Evolutionary conservation across 164 flowering plant species (phyloP).

Genomic region (Kalanchoe fedtschenkoi): DNA sequence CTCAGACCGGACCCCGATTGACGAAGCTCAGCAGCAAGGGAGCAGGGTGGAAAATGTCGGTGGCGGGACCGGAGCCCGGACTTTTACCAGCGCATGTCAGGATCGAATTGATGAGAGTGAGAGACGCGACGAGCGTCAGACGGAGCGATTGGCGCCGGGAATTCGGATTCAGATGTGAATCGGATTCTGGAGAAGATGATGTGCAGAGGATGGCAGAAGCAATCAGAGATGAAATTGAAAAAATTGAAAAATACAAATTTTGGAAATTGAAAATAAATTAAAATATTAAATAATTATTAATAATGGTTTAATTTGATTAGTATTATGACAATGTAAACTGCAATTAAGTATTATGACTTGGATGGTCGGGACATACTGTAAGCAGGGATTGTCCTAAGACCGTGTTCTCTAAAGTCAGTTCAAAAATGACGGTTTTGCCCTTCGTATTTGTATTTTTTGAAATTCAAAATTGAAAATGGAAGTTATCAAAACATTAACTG

Average conservation of each 20-base stretch:
- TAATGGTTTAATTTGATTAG: no score
- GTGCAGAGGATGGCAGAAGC: constrained; percentile 3
- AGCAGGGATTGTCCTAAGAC: no score
- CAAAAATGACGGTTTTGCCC: no score
- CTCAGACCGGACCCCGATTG: background rate
- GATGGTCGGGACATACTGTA: no score
- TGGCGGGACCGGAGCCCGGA: background rate
- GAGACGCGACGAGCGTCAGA: background rate
- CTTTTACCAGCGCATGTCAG: background rate
- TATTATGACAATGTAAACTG: no score
- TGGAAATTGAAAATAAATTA: background rate
- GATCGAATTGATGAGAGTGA: no score
- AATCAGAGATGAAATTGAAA: background rate
- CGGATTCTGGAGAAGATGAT: background rate
- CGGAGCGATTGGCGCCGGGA: background rate
- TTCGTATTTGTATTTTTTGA: no score
- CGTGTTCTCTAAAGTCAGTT: no score
- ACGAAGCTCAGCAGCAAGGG: background rate
- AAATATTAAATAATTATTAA: no score
- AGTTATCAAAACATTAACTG: no score
- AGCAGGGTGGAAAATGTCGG: background rate
- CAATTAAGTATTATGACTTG: no score
- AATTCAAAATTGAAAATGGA: no score
- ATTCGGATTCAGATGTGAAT: background rate
- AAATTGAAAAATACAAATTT: background rate